Conservation (phyloP, 345 rosid species). For the Psidium guajava region DNA sequence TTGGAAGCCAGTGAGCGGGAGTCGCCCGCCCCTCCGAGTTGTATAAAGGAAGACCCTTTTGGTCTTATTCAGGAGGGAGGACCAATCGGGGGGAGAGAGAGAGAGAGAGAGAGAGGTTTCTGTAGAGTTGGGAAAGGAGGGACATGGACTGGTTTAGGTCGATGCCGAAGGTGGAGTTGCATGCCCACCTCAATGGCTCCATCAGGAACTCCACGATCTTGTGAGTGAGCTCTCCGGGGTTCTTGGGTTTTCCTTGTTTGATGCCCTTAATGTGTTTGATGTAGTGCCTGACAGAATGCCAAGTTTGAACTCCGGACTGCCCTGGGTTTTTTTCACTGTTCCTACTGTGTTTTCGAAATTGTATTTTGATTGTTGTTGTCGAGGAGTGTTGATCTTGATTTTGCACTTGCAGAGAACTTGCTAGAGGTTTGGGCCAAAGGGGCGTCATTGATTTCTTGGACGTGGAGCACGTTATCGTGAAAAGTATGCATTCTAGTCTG, state of each 20-base stretch:
- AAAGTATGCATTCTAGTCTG: conserved; percentile 28
- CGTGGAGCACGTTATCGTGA: conserved; percentile 72
- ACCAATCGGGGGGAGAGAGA: neutral
- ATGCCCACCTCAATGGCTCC: conserved; percentile 98
- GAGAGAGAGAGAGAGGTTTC: neutral
- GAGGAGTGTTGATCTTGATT: neutral
- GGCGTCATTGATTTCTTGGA: conserved; percentile 54
- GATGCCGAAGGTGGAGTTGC: conserved; percentile 86
- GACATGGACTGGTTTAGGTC: conserved; percentile 55
- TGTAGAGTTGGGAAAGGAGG: neutral
- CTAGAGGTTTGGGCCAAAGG: conserved; percentile 63
- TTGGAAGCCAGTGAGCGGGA: neutral
- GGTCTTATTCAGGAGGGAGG: too few relatives aligned
- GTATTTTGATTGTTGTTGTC: neutral
- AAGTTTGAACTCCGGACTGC: neutral
- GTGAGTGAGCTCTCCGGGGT: conserved; percentile 19
- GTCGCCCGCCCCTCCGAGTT: neutral
- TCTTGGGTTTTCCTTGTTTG: neutral
- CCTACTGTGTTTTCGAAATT: neutral
- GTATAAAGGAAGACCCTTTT: neutral
- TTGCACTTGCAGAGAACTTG: conserved; percentile 63
- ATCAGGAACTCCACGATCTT: conserved; percentile 80
- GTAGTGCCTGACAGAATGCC: neutral
- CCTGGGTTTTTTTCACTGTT: neutral
- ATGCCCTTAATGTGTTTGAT: neutral